Evolutionary conservation across 345 rosid genomes (phyloP).

Genomic region (Gossypium longicalyx): DNA sequence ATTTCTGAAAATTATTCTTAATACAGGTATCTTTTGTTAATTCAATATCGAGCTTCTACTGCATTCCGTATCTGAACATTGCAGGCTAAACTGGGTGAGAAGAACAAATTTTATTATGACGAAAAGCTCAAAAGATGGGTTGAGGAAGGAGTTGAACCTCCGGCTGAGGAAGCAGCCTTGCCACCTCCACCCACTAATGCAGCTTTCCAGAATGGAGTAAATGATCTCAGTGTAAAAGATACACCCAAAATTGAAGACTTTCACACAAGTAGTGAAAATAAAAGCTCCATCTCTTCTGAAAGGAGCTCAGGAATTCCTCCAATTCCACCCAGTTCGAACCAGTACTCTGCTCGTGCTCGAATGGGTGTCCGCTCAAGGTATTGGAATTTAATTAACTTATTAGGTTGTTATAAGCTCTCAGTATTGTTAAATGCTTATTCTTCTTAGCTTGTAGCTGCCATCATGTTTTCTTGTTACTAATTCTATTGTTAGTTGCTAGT

Average conservation of each 20-base stretch:
- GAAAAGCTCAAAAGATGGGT: conserved; percentile 62
- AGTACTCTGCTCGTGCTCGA: conserved; percentile 41
- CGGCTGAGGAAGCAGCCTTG: conserved; percentile 40
- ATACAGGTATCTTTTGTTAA: background rate
- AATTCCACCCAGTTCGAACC: conserved; percentile 41
- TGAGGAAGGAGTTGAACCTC: conserved; percentile 55
- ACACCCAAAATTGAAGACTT: conserved; percentile 24
- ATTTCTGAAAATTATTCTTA: background rate
- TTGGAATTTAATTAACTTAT: background rate
- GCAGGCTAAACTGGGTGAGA: conserved; percentile 56
- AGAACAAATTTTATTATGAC: conserved; percentile 50
- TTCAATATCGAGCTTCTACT: background rate
- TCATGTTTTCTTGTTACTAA: background rate
- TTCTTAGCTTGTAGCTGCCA: background rate
- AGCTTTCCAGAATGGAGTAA: conserved; percentile 34
- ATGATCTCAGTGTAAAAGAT: conserved; percentile 31
- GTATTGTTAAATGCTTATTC: background rate
- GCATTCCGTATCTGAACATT: background rate
- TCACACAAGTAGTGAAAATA: conserved; percentile 16
- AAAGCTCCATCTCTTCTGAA: conserved; percentile 25
- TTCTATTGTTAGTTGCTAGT: background rate
- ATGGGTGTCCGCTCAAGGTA: conserved; percentile 52
- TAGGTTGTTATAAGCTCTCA: background rate
- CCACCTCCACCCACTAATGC: conserved; percentile 47
- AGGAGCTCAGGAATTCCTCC: conserved; percentile 42